phyloP scores from a whole-genome alignment of 768 basidiomycete genomes.

The Podaxis sp. region DNA sequence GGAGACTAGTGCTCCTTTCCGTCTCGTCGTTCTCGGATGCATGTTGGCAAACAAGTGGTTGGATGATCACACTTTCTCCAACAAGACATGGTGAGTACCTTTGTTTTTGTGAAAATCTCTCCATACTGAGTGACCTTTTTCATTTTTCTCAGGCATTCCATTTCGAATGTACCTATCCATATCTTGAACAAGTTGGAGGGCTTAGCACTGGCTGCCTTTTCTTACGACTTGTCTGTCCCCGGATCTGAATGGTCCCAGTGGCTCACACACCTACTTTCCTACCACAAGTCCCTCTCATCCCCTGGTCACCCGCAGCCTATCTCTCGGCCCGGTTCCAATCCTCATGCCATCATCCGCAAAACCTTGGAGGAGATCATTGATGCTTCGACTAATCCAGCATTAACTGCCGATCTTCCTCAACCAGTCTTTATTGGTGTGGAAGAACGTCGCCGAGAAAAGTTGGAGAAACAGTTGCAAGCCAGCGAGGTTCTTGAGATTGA shows the following conservation, averaged over 20 bases:
- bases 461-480: constrained; percentile 38
- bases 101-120: neutral
- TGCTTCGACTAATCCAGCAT: constrained; percentile 32
- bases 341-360: constrained; percentile 63
- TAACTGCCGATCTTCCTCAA: constrained; percentile 36
- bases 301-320: constrained; percentile 68
- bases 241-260: constrained; percentile 64
- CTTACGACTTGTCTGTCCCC: constrained; percentile 66
- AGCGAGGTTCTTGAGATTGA: constrained; percentile 65
- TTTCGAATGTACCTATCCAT: constrained; percentile 70
- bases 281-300: constrained; percentile 61
- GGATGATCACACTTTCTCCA: constrained; percentile 85
- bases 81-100: constrained; percentile 73
- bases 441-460: constrained; percentile 50
- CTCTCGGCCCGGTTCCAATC: constrained; percentile 69
- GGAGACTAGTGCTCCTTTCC: constrained; percentile 64
- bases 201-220: constrained; percentile 64
- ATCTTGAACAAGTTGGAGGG: constrained; percentile 69
- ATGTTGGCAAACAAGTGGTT: constrained; percentile 90
- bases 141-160: constrained; percentile 57
- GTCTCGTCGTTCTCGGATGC: constrained; percentile 71
- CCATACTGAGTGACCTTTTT: constrained; percentile 5
- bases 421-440: constrained; percentile 74
- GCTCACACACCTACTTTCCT: constrained; percentile 60
- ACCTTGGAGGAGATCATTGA: constrained; percentile 67